phyloP scores from a whole-genome alignment of 2,329 filamentous ascomycete species.

The Sphaerulina populicola region DNA sequence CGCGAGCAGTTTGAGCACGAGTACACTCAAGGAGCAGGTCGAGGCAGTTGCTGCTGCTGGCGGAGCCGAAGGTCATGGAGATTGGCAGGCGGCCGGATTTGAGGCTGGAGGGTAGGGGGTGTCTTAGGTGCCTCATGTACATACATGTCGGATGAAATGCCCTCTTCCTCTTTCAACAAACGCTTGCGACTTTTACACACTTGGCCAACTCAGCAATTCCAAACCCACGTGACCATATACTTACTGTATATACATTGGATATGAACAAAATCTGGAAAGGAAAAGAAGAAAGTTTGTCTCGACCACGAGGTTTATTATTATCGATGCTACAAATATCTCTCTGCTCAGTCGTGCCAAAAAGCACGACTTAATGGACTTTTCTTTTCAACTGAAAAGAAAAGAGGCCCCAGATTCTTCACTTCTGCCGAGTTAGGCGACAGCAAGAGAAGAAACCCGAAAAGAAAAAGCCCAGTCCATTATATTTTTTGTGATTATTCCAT shows the following conservation, averaged over 20 bases:
- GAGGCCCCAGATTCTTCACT: background rate
- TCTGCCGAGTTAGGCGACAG: background rate
- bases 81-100: conserved; percentile 35
- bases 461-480: background rate
- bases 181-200: background rate
- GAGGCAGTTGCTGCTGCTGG: conserved; percentile 9
- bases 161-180: background rate
- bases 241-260: too few species aligned
- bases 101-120: conserved; percentile 17
- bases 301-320: background rate
- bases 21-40: conserved; percentile 10
- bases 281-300: background rate
- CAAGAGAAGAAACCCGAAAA: background rate
- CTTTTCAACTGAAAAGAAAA: background rate
- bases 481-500: background rate
- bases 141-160: too few species aligned
- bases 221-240: background rate
- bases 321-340: background rate
- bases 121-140: too few species aligned
- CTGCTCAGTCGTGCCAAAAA: background rate
- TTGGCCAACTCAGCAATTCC: background rate
- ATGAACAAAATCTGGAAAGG: background rate
- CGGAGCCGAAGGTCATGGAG: conserved; percentile 16
- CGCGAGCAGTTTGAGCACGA: conserved; percentile 49
- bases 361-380: background rate